Base-by-base conservation (phyloP, 441 rosid species). In the Dalechampia spathulata region DNA sequence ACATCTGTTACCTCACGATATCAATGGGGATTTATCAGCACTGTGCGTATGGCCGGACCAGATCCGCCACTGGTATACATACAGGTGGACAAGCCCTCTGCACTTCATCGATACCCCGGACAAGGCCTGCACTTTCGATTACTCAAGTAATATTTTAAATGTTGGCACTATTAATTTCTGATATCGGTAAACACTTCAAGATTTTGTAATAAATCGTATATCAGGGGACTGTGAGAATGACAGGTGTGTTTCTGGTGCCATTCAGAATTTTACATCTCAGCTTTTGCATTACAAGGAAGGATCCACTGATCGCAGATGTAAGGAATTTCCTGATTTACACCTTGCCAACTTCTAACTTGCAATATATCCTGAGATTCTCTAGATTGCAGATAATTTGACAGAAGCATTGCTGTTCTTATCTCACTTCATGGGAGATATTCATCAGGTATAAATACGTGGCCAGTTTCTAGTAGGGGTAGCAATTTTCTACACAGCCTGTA, bases 101-200 rank as follows among this genome's bases (percentile, higher is more conserved):
- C 98, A 91, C 73, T 87, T 74, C 83, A 91, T 91, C 12, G 98
- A 91, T 73, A 86, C 95, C 9, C 98, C 95, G 0, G 96, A 91
- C 58, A 46, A 79, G 5, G 81, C 79, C 17, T 91, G 98, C 79
- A 63, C 84, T 28, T 91, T 78, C 45, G 71, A 86, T 34, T 78
- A 74, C 54, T 65, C 87, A 6, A 85, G 98, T 90, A 75, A 80
- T 64, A 26, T 40, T 25, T n/a, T n/a, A n/a, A n/a, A n/a, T n/a
- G n/a, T n/a, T n/a, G n/a, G n/a, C n/a, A n/a, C n/a, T n/a, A n/a
- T n/a, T n/a, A n/a, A n/a, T n/a, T n/a, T n/a, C n/a, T n/a, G n/a
- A n/a, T n/a, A n/a, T n/a, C n/a, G n/a, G n/a, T n/a, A n/a, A 4
- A 30, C 34, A 30, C 34, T 30, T 30, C 34, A n/a, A n/a, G 5